These are phyloP conservation scores for Epithele typhae DNA, from an alignment of 768 basidiomycete genomes.

Conservation along the genomic window DNA sequence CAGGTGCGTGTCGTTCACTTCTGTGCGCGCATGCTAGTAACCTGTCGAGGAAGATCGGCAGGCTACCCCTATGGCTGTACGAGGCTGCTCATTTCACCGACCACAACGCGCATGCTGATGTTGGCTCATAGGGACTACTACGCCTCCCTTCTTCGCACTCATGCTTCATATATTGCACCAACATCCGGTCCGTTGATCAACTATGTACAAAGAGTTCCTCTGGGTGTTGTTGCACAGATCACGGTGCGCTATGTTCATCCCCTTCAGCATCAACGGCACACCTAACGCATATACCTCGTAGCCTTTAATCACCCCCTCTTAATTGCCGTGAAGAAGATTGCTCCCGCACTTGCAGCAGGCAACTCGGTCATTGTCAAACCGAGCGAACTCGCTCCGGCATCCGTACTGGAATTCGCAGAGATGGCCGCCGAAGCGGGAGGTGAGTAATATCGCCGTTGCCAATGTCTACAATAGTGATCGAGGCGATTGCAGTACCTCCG, in stretches of 20 bases:
- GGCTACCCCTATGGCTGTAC: slow-evolving; percentile 85
- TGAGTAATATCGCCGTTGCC: slow-evolving; percentile 27
- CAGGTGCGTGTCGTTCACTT: slow-evolving; percentile 45
- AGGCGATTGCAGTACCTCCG: slow-evolving; percentile 52
- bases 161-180: slow-evolving; percentile 66
- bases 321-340: slow-evolving; percentile 87
- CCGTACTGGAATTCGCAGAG: slow-evolving; percentile 71
- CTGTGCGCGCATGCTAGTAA: not conserved
- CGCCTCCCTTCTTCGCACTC: slow-evolving; percentile 67
- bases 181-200: slow-evolving; percentile 78
- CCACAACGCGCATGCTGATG: not conserved
- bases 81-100: too few relatives aligned
- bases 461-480: not conserved
- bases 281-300: slow-evolving; percentile 32
- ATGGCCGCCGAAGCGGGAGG: slow-evolving; percentile 64
- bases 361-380: slow-evolving; percentile 83
- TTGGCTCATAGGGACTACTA: slow-evolving; percentile 60
- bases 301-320: slow-evolving; percentile 90
- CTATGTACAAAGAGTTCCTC: slow-evolving; percentile 72
- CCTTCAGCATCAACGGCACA: too few relatives aligned
- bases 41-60: slow-evolving; percentile 14
- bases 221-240: slow-evolving; percentile 88
- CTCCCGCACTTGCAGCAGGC: slow-evolving; percentile 79
- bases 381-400: slow-evolving; percentile 79
- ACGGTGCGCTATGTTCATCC: slow-evolving; percentile 60